These are phyloP conservation scores for barley (Hordeum vulgare) DNA, from an alignment of 176 grass and related monocot genomes.

Conservation along the genomic window MorexV3_pseudomolecules_assembly NC_058518.1:306924065-306924564, in stretches of 20 bases:
- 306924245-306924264: conserved; percentile 78
- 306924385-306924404: not conserved
- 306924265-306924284: not conserved
- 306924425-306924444: not conserved
- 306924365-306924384: not conserved
- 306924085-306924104: not conserved
- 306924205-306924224: conserved; percentile 60
- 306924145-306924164: conserved; percentile 98
- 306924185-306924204: conserved; percentile 79
- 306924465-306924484: not conserved
- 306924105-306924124: not conserved
- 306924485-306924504: not conserved
- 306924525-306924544: not conserved
- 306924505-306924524: not conserved
- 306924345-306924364: conserved; percentile 1
- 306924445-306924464: not conserved
- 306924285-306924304: not conserved
- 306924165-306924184: conserved; percentile 96
- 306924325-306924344: not conserved
- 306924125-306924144: conserved; percentile 42
- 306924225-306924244: conserved; percentile 44
- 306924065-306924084: conserved; percentile 14
- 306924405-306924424: not conserved
- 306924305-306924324: not conserved
- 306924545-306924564: too few species aligned